A percentile compares a stretch with the other conserved stretches of the same genome.
Conservation (phyloP, 1,284 basidiomycete species). For the Amylostereum chailletii region DNA sequence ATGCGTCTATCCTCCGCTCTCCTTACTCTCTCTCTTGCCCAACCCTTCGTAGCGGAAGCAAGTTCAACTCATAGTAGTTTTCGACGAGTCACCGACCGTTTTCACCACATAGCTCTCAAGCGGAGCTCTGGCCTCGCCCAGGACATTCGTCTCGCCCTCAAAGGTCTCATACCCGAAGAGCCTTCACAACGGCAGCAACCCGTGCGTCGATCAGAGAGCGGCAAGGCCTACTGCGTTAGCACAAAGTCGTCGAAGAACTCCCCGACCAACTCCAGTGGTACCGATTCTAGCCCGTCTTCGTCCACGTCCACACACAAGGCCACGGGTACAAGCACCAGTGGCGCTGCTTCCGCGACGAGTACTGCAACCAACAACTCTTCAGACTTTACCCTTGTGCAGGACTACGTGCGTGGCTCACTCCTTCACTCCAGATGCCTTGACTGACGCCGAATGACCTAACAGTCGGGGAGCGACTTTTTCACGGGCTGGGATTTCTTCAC, state of each 20-base stretch:
- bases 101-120: constrained; percentile 34
- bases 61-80: constrained; percentile 26
- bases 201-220: constrained; percentile 5
- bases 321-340: constrained; percentile 3
- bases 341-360: constrained; percentile 1
- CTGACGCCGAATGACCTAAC: constrained; percentile 2
- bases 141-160: constrained; percentile 59
- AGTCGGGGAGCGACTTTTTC: constrained; percentile 69
- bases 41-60: constrained; percentile 27
- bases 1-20: constrained; percentile 19
- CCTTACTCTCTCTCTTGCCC: constrained; percentile 26
- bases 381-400: neutral
- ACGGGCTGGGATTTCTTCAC: constrained; percentile 74
- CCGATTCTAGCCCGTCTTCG: neutral
- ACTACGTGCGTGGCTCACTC: neutral
- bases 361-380: neutral
- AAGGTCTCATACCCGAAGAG: constrained; percentile 26
- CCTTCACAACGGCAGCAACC: constrained; percentile 8
- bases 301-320: neutral
- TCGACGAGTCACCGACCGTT: constrained; percentile 18
- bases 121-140: constrained; percentile 52
- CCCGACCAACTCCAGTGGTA: neutral
- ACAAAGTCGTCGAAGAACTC: neutral
- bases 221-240: constrained; percentile 22
- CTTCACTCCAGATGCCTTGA: neutral